These are phyloP conservation scores for Filobasidium wieringae DNA, from an alignment of 768 basidiomycete genomes.

Conservation along the genomic window DNA sequence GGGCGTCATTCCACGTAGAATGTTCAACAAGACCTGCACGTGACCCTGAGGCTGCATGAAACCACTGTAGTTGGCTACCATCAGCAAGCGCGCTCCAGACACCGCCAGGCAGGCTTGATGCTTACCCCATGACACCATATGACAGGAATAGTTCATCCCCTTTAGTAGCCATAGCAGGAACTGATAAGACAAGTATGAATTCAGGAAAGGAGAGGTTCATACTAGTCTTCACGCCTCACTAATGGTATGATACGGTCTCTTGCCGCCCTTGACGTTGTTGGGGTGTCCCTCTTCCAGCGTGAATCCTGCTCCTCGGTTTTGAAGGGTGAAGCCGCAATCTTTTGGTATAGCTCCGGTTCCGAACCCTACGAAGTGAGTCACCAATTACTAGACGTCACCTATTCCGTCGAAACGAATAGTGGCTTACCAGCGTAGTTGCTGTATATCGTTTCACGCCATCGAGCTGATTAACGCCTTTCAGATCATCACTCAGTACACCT, in stretches of 20 bases:
- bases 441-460: too few species aligned
- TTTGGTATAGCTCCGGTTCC: conserved; percentile 84
- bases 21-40: conserved; percentile 81
- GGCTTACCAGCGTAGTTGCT: conserved; percentile 29
- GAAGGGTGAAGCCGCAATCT: conserved; percentile 90
- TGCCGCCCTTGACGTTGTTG: conserved; percentile 71
- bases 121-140: conserved; percentile 42
- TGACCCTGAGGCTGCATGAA: conserved; percentile 79
- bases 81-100: background rate
- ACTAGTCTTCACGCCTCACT: conserved; percentile 30
- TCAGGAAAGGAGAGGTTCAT: too few species aligned
- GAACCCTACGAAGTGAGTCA: conserved; percentile 51
- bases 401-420: conserved; percentile 2
- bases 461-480: too few species aligned
- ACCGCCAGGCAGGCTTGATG: background rate
- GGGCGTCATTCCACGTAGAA: conserved; percentile 71
- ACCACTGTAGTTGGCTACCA: conserved; percentile 10
- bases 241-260: conserved; percentile 85
- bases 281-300: conserved; percentile 67
- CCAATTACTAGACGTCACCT: background rate
- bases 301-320: conserved; percentile 85
- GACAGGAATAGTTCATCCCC: conserved; percentile 69
- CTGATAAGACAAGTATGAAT: conserved; percentile 10
- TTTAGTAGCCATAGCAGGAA: conserved; percentile 71
- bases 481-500: too few species aligned